Percentiles rank a stretch among this genome's conserved stretches.
Evolutionary conservation across 345 rosid species (phyloP).

Genomic region (Diplotaxis tenuifolia): DNA sequence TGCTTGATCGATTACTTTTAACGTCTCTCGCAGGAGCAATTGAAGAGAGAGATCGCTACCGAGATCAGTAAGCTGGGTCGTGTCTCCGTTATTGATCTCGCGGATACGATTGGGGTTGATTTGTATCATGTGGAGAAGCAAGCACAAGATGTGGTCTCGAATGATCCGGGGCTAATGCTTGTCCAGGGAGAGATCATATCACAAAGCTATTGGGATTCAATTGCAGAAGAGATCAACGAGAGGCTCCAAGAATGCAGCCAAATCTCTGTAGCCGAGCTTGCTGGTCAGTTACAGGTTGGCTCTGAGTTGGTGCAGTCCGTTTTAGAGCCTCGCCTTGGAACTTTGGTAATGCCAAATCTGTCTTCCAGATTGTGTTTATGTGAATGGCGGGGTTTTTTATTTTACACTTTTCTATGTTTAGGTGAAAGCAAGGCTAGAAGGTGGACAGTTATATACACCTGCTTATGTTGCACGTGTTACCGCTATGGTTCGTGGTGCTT

Average conservation of each 20-base stretch:
- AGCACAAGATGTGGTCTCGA: conserved; percentile 58
- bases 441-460: conserved; percentile 94
- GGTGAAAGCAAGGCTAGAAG: conserved; percentile 99
- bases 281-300: conserved; percentile 84
- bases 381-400: conserved; percentile 13
- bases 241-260: conserved; percentile 96
- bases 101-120: conserved; percentile 82
- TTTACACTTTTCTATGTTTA: conserved; percentile 26
- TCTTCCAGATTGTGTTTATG: neutral
- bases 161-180: conserved; percentile 55
- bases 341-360: conserved; percentile 57
- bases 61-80: conserved; percentile 76
- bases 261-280: conserved; percentile 81
- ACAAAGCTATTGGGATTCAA: conserved; percentile 84
- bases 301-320: conserved; percentile 76
- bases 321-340: conserved; percentile 92
- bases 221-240: conserved; percentile 93
- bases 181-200: conserved; percentile 92
- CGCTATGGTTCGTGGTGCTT: conserved; percentile 94
- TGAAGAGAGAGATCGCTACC: conserved; percentile 63
- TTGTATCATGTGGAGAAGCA: conserved; percentile 93
- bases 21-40: conserved; percentile 70
- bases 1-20: conserved; percentile 21
- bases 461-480: conserved; percentile 91
- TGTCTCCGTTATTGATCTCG: conserved; percentile 80